phyloP scores from a whole-genome alignment of 1,139 yeast species.

The Nematodospora anomalae region DNA sequence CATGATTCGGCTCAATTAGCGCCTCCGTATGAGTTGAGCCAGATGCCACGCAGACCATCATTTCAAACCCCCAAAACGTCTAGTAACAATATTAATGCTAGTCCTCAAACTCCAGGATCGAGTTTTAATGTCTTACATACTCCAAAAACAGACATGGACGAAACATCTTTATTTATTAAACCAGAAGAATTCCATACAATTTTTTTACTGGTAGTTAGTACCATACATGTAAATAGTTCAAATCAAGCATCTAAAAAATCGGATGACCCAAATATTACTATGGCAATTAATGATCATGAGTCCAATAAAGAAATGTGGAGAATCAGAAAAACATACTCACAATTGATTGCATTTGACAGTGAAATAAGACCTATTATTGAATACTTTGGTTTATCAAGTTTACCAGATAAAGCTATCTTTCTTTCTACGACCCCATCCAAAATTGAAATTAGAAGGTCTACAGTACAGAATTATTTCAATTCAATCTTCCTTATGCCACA shows the following conservation, averaged over 20 bases:
- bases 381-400: conserved; percentile 60
- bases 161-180: conserved; percentile 51
- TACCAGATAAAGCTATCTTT: conserved; percentile 58
- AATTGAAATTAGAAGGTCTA: conserved; percentile 59
- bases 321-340: conserved; percentile 58
- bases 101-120: conserved; percentile 19
- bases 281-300: conserved; percentile 60
- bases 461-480: conserved; percentile 60
- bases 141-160: conserved; percentile 28
- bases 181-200: conserved; percentile 70
- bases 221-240: conserved; percentile 44
- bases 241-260: conserved; percentile 31
- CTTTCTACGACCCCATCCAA: conserved; percentile 60
- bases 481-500: conserved; percentile 60
- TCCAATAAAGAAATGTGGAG: conserved; percentile 71
- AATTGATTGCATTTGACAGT: conserved; percentile 56
- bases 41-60: conserved; percentile 9
- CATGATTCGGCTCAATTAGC: conserved; percentile 13
- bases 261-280: conserved; percentile 61
- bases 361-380: conserved; percentile 56
- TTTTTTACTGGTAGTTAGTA: conserved; percentile 56
- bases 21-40: conserved; percentile 10
- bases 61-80: conserved; percentile 13
- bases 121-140: conserved; percentile 28
- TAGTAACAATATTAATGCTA: conserved; percentile 5